Base-by-base conservation (phyloP, 106 monocot species). In the Xerophyta viscosa region DNA sequence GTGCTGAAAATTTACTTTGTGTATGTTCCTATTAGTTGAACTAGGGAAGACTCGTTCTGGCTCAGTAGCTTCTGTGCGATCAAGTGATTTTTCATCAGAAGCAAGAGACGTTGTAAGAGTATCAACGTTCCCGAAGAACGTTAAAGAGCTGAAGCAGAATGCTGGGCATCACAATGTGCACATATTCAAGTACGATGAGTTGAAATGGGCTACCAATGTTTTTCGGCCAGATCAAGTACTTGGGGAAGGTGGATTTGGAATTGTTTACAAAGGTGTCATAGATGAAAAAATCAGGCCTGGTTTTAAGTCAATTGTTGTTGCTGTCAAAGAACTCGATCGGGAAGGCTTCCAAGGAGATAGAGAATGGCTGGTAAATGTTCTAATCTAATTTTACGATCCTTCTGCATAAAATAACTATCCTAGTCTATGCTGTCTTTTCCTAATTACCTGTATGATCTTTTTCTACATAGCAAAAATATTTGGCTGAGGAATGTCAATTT, bases 201-300 rank as follows among this genome's bases (percentile, higher is more conserved):
- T 84, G 65, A 71, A 24, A 30, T 10, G 61, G 6, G 74, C 74
- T n/a, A 84, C 84, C 21, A 63, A 47, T 31, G 56, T 68, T 67
- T 84, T 84, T 49, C 53, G 78, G 24, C 48, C 58, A 21, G 84
- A 84, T 54, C 63, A 56, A 33, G 42, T 84, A 24, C 63, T 84
- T 18, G 84, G 84, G 1, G 66, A 74, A 60, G 84, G 84, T 51
- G 84, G 84, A 6, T 84, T 84, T 54, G 78, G 84, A 41, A 41
- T 67, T 56, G 84, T 84, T 5, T 84, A 71, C 46, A 78, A 71
- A 61, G 84, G 84, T 22, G 71, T 68, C 23, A 71, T 84, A 22
- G 67, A 84, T 30, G 67, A 78, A 39, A 65, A 50, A 24, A 37
- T 75, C 41, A 71, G 78, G 59, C 54, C 62, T 13, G 78, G 71